Conservation (phyloP, 148 eudicot genomes). For the Mesembryanthemum crystallinum region DNA sequence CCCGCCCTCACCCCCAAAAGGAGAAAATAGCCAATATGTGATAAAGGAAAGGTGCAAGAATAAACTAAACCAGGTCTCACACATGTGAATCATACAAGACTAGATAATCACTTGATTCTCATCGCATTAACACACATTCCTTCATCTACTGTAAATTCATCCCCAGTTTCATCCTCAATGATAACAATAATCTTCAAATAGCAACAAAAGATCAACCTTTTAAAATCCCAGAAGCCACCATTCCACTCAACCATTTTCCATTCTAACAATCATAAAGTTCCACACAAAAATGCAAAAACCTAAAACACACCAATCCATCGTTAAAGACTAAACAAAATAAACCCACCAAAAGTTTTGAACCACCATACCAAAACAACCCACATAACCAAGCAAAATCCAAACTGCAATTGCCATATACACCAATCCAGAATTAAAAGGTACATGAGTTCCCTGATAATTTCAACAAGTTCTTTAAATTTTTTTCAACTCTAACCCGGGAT, state of each 20-base stretch:
- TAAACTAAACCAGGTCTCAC: not conserved
- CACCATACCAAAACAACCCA: not conserved
- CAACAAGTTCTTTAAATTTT: not conserved
- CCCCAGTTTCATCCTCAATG: not conserved
- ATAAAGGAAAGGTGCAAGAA: not conserved
- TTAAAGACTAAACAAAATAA: not conserved
- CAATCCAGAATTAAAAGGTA: not conserved
- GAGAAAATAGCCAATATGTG: too few species aligned
- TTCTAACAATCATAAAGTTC: not conserved
- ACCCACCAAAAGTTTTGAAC: not conserved
- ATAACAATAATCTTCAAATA: not conserved
- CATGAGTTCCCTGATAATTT: not conserved
- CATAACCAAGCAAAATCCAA: not conserved
- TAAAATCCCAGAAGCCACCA: not conserved
- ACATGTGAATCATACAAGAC: not conserved
- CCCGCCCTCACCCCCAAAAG: too few species aligned
- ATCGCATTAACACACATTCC: not conserved
- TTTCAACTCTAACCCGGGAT: not conserved
- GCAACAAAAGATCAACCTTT: not conserved
- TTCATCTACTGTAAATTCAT: not conserved
- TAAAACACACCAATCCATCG: constrained; percentile 1
- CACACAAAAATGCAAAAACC: not conserved
- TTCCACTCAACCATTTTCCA: not conserved
- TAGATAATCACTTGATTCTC: not conserved
- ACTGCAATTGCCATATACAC: not conserved